phyloP scores from a whole-genome alignment of 331 rosid species.

The Malus hybrid region DNA sequence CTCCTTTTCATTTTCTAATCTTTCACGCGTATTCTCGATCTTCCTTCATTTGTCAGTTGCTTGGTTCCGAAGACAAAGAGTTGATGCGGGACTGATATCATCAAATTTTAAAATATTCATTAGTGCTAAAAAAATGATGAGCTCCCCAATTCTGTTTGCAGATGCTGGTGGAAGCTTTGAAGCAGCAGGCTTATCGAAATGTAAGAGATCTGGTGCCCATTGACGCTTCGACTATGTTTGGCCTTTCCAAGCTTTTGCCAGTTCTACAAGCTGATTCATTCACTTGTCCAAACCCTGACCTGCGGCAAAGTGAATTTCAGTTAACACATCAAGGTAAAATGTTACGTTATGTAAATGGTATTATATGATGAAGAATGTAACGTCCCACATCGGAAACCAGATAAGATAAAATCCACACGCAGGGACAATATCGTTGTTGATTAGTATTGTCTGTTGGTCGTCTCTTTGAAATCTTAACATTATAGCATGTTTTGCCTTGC shows the following conservation, averaged over 20 bases:
- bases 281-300: slow-evolving; percentile 20
- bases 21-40: background rate
- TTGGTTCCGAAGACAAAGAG: background rate
- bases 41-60: background rate
- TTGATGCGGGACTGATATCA: background rate
- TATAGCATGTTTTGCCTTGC: background rate
- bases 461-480: background rate
- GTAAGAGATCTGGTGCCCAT: slow-evolving; percentile 5
- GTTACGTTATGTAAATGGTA: background rate
- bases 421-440: background rate
- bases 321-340: slow-evolving; percentile 22
- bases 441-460: too few species aligned
- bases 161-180: slow-evolving; percentile 13
- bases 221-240: slow-evolving; percentile 10
- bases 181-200: slow-evolving; percentile 9
- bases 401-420: background rate
- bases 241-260: slow-evolving; percentile 14
- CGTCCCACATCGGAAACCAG: background rate
- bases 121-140: background rate
- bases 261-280: slow-evolving; percentile 17
- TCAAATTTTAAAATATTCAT: background rate
- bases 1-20: too few species aligned
- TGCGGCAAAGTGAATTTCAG: slow-evolving; percentile 12
- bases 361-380: too few species aligned
- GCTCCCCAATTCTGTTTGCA: background rate